Evolutionary conservation across 2,329 filamentous ascomycete genomes (phyloP).

Genomic region (Neocatenulostroma microsporum): DNA sequence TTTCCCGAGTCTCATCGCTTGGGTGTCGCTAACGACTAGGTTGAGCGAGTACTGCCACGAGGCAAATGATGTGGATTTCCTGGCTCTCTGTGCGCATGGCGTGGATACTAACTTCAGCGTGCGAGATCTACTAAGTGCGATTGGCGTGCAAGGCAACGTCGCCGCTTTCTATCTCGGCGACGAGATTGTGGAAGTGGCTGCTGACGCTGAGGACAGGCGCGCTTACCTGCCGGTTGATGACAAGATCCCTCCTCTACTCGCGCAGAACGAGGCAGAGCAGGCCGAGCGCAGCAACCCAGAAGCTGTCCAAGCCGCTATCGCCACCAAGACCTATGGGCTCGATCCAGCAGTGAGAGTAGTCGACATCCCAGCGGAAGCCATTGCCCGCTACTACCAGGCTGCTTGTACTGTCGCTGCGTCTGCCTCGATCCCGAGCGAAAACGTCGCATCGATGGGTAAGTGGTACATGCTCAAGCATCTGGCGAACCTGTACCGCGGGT

Average conservation of each 20-base stretch:
- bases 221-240: too few species aligned
- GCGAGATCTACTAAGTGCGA: not conserved
- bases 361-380: not conserved
- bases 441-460: too few species aligned
- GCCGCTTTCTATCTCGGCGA: constrained; percentile 1
- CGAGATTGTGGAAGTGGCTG: not conserved
- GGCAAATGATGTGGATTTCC: not conserved
- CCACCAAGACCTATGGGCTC: not conserved
- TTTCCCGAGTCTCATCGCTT: constrained; percentile 18
- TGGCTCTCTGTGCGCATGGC: constrained; percentile 5
- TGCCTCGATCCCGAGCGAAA: too few species aligned
- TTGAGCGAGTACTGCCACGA: constrained; percentile 7
- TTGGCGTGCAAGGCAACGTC: constrained; percentile 1
- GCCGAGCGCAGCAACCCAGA: not conserved
- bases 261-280: constrained; percentile 6
- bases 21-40: constrained; percentile 6
- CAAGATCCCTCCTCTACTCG: too few species aligned
- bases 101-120: not conserved
- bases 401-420: too few species aligned
- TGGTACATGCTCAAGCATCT: too few species aligned
- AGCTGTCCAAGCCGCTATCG: not conserved
- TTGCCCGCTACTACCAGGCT: not conserved
- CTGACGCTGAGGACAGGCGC: too few species aligned
- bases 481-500: too few species aligned
- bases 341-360: not conserved